A percentile compares a stretch with the other conserved stretches of the same genome.
Evolutionary conservation across 1,284 basidiomycete genomes (phyloP).

Genomic region (Rhizoctonia solani): DNA sequence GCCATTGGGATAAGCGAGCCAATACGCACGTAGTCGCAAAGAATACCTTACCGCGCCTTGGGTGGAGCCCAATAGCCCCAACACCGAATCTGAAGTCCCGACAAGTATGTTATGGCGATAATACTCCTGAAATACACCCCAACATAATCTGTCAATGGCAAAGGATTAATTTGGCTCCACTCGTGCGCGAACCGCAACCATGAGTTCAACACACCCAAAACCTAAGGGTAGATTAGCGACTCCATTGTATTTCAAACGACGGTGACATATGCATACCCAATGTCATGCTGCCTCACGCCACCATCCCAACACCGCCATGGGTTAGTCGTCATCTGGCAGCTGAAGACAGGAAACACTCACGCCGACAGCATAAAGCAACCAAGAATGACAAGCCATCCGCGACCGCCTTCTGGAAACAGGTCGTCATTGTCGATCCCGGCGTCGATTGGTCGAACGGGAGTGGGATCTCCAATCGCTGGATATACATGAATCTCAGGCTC

Average conservation of each 20-base stretch:
- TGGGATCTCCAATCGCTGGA: background rate
- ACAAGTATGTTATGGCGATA: constrained; percentile 36
- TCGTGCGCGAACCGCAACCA: too few relatives aligned
- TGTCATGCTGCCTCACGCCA: constrained; percentile 25
- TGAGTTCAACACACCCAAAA: constrained; percentile 25
- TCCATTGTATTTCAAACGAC: too few relatives aligned
- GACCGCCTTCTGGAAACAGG: constrained; percentile 39
- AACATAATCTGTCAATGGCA: constrained; percentile 32
- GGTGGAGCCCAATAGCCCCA: constrained; percentile 37
- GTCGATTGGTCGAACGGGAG: background rate
- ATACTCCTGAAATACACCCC: constrained; percentile 40
- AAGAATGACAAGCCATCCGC: constrained; percentile 39
- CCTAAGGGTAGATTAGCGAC: background rate
- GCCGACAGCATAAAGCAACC: constrained; percentile 38
- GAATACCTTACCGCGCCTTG: constrained; percentile 33
- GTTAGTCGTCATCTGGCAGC: background rate
- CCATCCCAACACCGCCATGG: too few relatives aligned
- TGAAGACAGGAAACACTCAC: too few relatives aligned
- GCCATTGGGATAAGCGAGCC: background rate
- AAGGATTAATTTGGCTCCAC: background rate
- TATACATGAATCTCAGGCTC: too few relatives aligned
- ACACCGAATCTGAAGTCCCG: constrained; percentile 33
- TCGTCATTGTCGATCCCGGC: constrained; percentile 23
- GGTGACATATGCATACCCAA: too few relatives aligned
- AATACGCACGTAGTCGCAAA: background rate